Evolutionary conservation across 2,329 filamentous ascomycete species (phyloP), one percentile per base, ranked within the genome.

Genomic region (Knufia fluminis): DNA sequence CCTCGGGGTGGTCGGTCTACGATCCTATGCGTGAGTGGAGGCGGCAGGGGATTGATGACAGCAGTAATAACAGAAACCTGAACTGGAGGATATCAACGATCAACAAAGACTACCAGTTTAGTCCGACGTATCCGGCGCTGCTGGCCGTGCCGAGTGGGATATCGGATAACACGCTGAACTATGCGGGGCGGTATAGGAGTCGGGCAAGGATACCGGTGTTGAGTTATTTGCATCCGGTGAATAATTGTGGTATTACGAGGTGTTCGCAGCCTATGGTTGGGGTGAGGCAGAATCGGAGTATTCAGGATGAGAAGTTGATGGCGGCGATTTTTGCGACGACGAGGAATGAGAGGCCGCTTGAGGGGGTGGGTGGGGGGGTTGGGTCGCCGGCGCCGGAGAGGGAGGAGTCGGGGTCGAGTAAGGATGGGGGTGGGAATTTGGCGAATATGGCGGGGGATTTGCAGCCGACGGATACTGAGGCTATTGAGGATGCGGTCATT

Each of bases 111-210:
- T 97, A 95, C 64, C 51, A 72, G 71, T 97, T 96, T 62, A 95
- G 90, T 46, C 84, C 89, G 22, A 97, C 92, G 2, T 98, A 98
- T 64, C 92, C 92, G 10, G 80, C 82, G 2, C 64, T 94, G 41
- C 74, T 98, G 20, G 84, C 84, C 9, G 90, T 98, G 16, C 92
- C 92, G 19, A 81, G 83, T 20, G 80, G 79, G 51, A 94, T 98
- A 58, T 97, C 91, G n/a, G 92, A 98, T 67, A 96, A 92, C 62
- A 89, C 91, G 42, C 78, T 98, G 44, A 95, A 95, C 62, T 94
- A 98, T 63, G 92, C 90, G 22, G 85, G 83, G 52, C 79, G 82
- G 54, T 97, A 94, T 68, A 85, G 92, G 46, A 97, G 92, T 0
- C 80, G 90, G 52, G 82, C 84, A 55, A 83, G 92, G 52, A 90